Evolutionary conservation across 345 rosid genomes (phyloP).

Genomic region (Raphanus sativus): DNA sequence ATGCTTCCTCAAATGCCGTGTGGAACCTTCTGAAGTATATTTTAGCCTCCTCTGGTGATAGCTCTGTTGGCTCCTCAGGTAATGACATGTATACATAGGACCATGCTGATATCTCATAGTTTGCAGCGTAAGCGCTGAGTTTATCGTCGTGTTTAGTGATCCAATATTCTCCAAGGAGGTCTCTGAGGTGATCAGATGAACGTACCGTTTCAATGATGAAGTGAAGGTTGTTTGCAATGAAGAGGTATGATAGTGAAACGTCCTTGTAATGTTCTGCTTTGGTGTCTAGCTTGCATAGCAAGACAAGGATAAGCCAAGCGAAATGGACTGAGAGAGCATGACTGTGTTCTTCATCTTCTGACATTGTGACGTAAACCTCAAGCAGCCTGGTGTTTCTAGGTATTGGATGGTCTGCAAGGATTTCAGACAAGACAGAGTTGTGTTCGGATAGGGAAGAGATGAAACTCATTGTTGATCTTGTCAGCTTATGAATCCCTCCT

Average conservation of each 20-base stretch:
- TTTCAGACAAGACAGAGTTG: conserved; percentile 51
- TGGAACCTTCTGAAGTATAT: conserved; percentile 59
- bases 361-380: conserved; percentile 48
- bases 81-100: conserved; percentile 53
- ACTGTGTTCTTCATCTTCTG: conserved; percentile 32
- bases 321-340: conserved; percentile 48
- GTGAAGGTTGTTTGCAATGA: conserved; percentile 80
- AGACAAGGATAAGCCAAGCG: conserved; percentile 69
- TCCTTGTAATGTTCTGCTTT: conserved; percentile 71
- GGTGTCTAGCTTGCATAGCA: conserved; percentile 79
- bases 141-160: conserved; percentile 49
- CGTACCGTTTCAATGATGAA: conserved; percentile 55
- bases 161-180: conserved; percentile 81
- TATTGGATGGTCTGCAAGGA: conserved; percentile 54
- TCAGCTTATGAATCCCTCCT: conserved; percentile 74
- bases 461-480: conserved; percentile 65
- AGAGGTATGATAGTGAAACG: conserved; percentile 66
- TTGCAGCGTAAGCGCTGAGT: conserved; percentile 53
- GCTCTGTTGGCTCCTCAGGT: conserved; percentile 43
- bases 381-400: conserved; percentile 42
- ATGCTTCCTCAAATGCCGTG: conserved; percentile 69
- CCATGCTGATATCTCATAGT: conserved; percentile 75
- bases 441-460: conserved; percentile 59
- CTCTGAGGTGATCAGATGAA: conserved; percentile 47
- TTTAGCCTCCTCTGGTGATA: conserved; percentile 47